Evolutionary conservation across 1,284 basidiomycete species (phyloP), one percentile per base, ranked within the genome.

Genomic region (Sutorius eximius): DNA sequence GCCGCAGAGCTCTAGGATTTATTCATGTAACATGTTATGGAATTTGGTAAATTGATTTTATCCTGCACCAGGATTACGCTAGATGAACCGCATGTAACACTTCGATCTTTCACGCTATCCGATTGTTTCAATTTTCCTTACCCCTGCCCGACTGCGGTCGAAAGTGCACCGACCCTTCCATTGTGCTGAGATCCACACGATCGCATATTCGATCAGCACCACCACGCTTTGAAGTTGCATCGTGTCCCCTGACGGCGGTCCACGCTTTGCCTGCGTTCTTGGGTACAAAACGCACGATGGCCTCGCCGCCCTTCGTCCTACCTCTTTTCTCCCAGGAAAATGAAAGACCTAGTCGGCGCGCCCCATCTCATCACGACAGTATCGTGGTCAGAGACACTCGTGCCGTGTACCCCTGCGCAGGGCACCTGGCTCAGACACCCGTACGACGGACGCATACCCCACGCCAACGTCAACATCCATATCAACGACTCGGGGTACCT

Each of bases 1-100:
- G 67, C 64, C 49, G 67, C 64, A 40, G 64, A 66, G 41, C 57
- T 66, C 33, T 66, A 66, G 40, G 20, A 1, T 52, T 34, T 45
- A 45, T 43, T 45, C 22, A 13, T 48, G 43, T 42, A 30, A 22
- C 46, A 42, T 48, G 36, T 15, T 43, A 27, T 22, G 45, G 15
- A 45, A 11, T 32, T 51, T 55, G 48, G 45, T 56, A 51, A 41
- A 42, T 46, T 53, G 3, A 9, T 5, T 12, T 30, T 45, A 42
- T 60, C 44, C 32, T 38, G 24, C 18, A 22, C 38, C 37, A 44
- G 56, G 51, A 37, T 50, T 30, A 34, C 16, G 47, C 30, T 58
- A 63, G 52, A 59, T 24, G 41, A 41, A 33, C 29, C 41, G 47
- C 54, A 55, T 66, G 63, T 67, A 55, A 22, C 55, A 60, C 52